These are phyloP conservation scores for Helicocarpus griseus DNA, from an alignment of 2,329 filamentous ascomycete genomes.

Conservation along the genomic window DNA sequence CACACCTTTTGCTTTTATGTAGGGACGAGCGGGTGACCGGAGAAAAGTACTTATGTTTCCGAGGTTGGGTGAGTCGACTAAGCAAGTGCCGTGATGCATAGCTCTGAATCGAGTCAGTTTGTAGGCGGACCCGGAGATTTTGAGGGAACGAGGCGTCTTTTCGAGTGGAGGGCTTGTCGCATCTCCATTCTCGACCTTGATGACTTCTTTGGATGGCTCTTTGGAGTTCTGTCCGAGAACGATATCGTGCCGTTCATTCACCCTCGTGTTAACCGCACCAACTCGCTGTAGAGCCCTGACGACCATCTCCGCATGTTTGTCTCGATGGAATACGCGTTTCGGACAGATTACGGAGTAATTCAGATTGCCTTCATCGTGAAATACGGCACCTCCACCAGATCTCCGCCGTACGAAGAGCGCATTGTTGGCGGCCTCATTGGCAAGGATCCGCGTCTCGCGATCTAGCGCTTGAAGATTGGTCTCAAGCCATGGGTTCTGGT, in stretches of 20 bases:
- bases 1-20: slow-evolving; percentile 73
- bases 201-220: slow-evolving; percentile 13
- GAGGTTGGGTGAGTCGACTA: slow-evolving; percentile 70
- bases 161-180: slow-evolving; percentile 32
- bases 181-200: slow-evolving; percentile 31
- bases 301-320: slow-evolving; percentile 88
- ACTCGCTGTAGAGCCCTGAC: slow-evolving; percentile 60
- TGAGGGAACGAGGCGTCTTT: slow-evolving; percentile 43
- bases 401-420: slow-evolving; percentile 68
- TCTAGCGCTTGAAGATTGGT: slow-evolving; percentile 59
- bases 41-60: slow-evolving; percentile 58
- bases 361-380: slow-evolving; percentile 85
- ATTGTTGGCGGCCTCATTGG: slow-evolving; percentile 18
- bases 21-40: slow-evolving; percentile 65
- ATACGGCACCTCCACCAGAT: slow-evolving; percentile 85
- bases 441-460: slow-evolving; percentile 12
- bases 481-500: slow-evolving; percentile 97
- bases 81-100: slow-evolving; percentile 86
- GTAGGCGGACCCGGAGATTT: slow-evolving; percentile 90
- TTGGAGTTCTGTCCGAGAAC: slow-evolving; percentile 52
- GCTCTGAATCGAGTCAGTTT: slow-evolving; percentile 75
- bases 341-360: slow-evolving; percentile 93
- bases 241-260: slow-evolving; percentile 91
- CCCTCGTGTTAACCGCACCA: slow-evolving; percentile 48
- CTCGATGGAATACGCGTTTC: slow-evolving; percentile 62